Evolutionary conservation across 177 flowering plant genomes (phyloP).

Genomic region (Vitis hybrid): DNA sequence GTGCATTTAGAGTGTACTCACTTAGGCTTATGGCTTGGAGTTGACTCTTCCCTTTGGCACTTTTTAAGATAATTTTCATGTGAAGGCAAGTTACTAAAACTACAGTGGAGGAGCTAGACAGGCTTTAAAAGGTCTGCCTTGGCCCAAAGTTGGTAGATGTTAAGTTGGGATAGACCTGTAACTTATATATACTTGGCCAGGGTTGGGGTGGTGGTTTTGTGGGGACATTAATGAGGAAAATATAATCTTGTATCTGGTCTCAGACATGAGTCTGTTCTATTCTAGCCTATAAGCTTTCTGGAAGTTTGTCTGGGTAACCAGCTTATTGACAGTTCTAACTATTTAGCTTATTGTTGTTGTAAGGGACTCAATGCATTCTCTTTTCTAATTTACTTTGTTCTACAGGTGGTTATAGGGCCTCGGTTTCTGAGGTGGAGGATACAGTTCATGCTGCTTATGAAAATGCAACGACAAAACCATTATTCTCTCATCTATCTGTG

Average conservation of each 20-base stretch:
- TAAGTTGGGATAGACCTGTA: background rate
- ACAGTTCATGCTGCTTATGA: constrained; percentile 52
- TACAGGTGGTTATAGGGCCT: constrained; percentile 54
- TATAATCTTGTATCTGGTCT: too few relatives aligned
- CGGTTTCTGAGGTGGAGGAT: constrained; percentile 61
- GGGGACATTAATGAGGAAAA: too few relatives aligned
- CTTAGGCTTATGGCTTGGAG: background rate
- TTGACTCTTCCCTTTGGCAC: background rate
- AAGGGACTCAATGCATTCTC: background rate
- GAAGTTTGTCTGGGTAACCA: background rate
- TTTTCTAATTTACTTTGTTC: background rate
- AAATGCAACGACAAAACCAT: constrained; percentile 40
- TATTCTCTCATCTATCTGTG: constrained; percentile 74
- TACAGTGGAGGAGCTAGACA: background rate
- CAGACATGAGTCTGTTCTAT: background rate
- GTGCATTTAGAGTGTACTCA: background rate
- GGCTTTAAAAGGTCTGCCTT: background rate
- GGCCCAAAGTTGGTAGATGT: background rate
- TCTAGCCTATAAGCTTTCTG: background rate
- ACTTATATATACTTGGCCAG: too few relatives aligned
- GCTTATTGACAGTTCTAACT: background rate
- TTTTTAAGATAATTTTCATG: background rate
- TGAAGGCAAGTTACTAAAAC: background rate
- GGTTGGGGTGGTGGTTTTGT: background rate
- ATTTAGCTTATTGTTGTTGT: background rate